Base-by-base conservation (phyloP, 345 rosid species). In the Sonneratia caseolaris region DNA sequence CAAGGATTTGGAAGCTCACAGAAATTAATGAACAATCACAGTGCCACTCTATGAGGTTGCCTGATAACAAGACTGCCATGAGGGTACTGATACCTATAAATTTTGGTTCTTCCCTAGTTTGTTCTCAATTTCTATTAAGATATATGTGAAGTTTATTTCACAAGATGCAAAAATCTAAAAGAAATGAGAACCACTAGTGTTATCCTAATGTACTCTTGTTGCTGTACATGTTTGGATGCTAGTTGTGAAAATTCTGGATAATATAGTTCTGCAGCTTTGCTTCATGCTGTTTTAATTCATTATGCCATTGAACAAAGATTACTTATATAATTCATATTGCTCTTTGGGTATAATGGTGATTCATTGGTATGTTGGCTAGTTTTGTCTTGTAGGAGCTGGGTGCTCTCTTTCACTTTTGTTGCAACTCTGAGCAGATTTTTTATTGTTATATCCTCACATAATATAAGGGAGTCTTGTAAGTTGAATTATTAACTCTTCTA, bases 1-100 rank as follows among this genome's bases (percentile, higher is more conserved):
- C 93, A 70, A 80, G 84, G 76, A 83, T 81, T 68, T 87, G 95
- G 91, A 85, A 88, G 76, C 76, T 75, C 67, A 90, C 84, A 70
- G 98, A 90, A 85, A 89, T 92, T 69, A 88, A 78, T 77, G 91
- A 92, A 77, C 80, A 85, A 74, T 82, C 87, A 27, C 96, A 87
- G 72, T 87, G 94, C 70, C 86, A 82, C 42, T 85, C 98, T 64
- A 64, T 86, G 71, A 92, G 89, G 82, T 92, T 92, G 5, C 82
- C 86, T 53, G 90, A 90, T 73, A 81, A 68, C 80, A 75, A 78
- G 69, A 70, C 85, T 14, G 84, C 91, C 70, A 79, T 59, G 75
- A 87, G 84, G 92, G 98, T 92, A 84, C 74, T 67, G 19, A 40
- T 22, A 37, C 35, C 18, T 68, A 15, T 64, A 61, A 48, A 72